Conservation (phyloP, 345 rosid species). For the Ricinus communis region DNA sequence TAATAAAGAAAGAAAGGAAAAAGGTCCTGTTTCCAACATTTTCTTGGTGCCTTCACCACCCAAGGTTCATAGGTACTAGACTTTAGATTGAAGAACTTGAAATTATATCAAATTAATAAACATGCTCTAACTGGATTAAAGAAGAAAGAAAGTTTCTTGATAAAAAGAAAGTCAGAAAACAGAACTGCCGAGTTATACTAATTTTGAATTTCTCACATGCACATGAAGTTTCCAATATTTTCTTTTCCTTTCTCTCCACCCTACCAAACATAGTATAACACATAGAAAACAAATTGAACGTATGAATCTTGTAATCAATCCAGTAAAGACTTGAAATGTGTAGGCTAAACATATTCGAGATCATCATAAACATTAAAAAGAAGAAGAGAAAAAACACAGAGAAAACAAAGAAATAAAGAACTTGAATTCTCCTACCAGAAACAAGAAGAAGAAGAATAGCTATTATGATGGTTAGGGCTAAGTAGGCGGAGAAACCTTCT, state of each 20-base stretch:
- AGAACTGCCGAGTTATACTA: too few species aligned
- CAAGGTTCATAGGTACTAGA: too few species aligned
- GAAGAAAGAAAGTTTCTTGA: too few species aligned
- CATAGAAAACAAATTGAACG: neutral
- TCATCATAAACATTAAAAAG: neutral
- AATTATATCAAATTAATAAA: neutral
- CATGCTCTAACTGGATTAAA: neutral
- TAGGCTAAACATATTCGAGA: neutral
- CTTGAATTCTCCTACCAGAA: conserved; percentile 11
- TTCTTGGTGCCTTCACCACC: neutral
- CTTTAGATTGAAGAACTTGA: neutral
- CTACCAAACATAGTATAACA: too few species aligned
- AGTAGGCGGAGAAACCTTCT: conserved; percentile 48
- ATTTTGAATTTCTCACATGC: neutral
- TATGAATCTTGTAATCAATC: neutral
- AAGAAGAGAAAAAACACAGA: too few species aligned
- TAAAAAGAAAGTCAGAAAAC: too few species aligned
- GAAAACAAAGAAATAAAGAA: neutral
- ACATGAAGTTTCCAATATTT: too few species aligned
- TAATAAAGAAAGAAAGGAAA: neutral
- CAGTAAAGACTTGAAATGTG: neutral
- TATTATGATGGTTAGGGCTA: conserved; percentile 17
- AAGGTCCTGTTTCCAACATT: neutral
- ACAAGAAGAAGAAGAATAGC: conserved; percentile 12
- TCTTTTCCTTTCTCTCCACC: too few species aligned